Percentiles rank a stretch among this genome's conserved stretches.
Conservation (phyloP, 2,329 filamentous ascomycete species). For the Sclerotinia sclerotiorum region DNA sequence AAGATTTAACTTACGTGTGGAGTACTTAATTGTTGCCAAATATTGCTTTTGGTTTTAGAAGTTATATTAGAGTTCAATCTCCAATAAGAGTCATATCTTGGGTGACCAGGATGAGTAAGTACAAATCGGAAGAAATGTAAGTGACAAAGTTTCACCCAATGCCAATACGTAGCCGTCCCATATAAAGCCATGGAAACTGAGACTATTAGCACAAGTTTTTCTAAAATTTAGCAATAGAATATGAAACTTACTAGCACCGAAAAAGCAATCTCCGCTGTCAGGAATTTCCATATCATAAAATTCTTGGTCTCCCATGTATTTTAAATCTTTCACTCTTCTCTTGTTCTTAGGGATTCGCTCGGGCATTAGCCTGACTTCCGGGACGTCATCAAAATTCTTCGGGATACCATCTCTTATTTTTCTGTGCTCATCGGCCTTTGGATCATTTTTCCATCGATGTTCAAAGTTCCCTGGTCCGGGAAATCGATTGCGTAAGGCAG, state of each 20-base stretch:
- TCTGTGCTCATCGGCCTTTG: background rate
- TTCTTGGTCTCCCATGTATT: background rate
- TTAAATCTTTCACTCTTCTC: background rate
- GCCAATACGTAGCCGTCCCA: background rate
- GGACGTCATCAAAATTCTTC: background rate
- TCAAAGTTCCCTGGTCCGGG: background rate
- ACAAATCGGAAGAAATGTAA: constrained; percentile 4
- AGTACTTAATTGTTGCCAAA: background rate
- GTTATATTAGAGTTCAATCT: background rate
- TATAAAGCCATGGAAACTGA: constrained; percentile 10
- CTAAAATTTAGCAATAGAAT: background rate
- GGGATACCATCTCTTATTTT: background rate
- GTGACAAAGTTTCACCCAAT: background rate
- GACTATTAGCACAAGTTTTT: background rate
- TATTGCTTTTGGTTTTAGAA: background rate
- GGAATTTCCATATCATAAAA: background rate
- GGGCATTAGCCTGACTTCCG: background rate
- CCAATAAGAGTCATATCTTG: constrained; percentile 7
- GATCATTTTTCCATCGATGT: background rate
- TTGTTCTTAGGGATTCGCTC: fast-evolving
- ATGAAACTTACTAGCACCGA: too few species aligned
- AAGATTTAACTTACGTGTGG: background rate
- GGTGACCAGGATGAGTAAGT: constrained; percentile 2
- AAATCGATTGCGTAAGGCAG: fast-evolving
- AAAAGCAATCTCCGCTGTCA: too few species aligned